phyloP scores from a whole-genome alignment of 1,284 basidiomycete species.

The Trametes sp. region DNA sequence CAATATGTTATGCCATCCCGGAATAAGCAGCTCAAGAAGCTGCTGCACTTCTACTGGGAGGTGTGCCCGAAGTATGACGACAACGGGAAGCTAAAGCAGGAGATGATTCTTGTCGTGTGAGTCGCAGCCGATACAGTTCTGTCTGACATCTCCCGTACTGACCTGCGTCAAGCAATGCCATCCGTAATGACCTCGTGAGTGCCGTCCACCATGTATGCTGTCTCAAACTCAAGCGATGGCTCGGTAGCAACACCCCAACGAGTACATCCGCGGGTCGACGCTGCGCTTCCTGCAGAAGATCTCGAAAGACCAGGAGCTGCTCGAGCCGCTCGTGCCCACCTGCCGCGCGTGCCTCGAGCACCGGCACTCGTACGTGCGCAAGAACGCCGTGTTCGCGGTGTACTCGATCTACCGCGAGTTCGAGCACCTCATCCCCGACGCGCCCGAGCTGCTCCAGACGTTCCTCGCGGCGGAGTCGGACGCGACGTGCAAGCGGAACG shows the following conservation, averaged over 20 bases:
- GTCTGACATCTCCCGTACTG: constrained; percentile 23
- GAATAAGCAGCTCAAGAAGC: constrained; percentile 98
- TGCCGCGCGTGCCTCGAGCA: constrained; percentile 96
- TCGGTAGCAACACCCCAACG: constrained; percentile 95
- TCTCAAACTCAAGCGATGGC: not conserved
- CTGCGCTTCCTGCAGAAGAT: constrained; percentile 97
- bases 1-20: constrained; percentile 96
- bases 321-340: constrained; percentile 95
- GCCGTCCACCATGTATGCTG: not conserved
- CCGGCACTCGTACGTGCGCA: constrained; percentile 97
- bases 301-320: constrained; percentile 91
- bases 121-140: constrained; percentile 47
- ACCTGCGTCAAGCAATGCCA: constrained; percentile 78
- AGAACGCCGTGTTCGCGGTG: constrained; percentile 98
- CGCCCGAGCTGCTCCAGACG: constrained; percentile 95
- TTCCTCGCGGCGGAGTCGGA: constrained; percentile 98
- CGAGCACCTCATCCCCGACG: constrained; percentile 96
- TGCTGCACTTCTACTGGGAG: constrained; percentile 99
- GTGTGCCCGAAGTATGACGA: constrained; percentile 99
- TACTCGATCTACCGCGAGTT: constrained; percentile 95
- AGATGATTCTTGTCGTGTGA: constrained; percentile 99
- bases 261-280: constrained; percentile 98
- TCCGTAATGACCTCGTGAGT: constrained; percentile 93
- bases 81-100: constrained; percentile 97
- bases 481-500: constrained; percentile 96